Conservation (phyloP, 2,329 filamentous ascomycete species). For the Penicillium crustosum region DNA sequence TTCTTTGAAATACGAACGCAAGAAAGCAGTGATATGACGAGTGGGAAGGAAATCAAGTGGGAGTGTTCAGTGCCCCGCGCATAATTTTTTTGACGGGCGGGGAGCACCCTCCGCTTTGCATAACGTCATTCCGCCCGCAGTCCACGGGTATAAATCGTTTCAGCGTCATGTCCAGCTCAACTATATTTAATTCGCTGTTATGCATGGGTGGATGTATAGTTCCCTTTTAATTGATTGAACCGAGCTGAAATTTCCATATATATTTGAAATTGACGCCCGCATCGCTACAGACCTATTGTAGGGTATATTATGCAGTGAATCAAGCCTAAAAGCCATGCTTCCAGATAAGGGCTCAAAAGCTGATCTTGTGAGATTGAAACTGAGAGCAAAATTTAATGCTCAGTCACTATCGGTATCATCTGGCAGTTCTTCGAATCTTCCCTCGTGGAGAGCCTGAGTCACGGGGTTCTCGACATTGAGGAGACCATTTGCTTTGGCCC, state of each 20-base stretch:
- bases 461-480: conserved; percentile 79
- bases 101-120: conserved; percentile 21
- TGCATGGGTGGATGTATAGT: background rate
- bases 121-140: conserved; percentile 19
- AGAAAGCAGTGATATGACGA: background rate
- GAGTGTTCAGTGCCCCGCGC: conserved; percentile 30
- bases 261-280: background rate
- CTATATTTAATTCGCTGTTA: too few relatives aligned
- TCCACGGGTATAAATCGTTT: background rate
- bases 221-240: background rate
- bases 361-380: too few relatives aligned
- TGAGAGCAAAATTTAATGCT: background rate
- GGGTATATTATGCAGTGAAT: background rate
- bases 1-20: conserved; percentile 1
- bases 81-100: conserved; percentile 36
- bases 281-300: background rate
- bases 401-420: conserved; percentile 50
- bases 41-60: conserved; percentile 7
- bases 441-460: conserved; percentile 65
- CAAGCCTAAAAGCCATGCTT: background rate
- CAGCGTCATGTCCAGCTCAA: background rate
- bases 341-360: background rate
- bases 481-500: conserved; percentile 71
- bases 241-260: too few relatives aligned
- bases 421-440: conserved; percentile 67